Conservation (phyloP, 1,284 basidiomycete species). For the Apiotrichum gracile region DNA sequence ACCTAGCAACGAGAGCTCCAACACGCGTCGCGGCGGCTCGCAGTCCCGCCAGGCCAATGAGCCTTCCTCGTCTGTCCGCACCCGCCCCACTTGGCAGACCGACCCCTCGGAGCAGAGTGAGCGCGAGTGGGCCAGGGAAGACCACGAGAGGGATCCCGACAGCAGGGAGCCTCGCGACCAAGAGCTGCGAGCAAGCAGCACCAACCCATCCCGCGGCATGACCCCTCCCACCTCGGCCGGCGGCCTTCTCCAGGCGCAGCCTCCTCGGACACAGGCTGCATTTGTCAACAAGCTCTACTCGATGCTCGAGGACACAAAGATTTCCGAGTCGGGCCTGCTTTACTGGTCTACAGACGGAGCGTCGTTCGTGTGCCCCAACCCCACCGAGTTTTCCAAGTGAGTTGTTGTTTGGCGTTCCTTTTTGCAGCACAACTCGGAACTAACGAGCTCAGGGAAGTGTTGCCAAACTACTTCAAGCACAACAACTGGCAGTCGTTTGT, state of each 20-base stretch:
- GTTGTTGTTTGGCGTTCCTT: too few species aligned
- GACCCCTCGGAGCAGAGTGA: not conserved
- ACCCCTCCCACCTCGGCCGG: not conserved
- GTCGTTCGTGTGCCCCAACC: conserved; percentile 47
- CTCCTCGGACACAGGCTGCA: conserved; percentile 44
- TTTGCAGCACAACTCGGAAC: too few species aligned
- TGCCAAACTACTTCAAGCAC: conserved; percentile 50
- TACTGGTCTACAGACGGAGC: conserved; percentile 46
- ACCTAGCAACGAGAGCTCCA: not conserved
- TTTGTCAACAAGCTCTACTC: conserved; percentile 48
- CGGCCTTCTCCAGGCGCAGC: conserved; percentile 10
- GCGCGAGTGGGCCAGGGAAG: not conserved
- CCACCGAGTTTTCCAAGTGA: conserved; percentile 46
- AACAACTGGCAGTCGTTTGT: conserved; percentile 50
- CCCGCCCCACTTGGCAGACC: conserved; percentile 9
- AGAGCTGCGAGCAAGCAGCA: conserved; percentile 10
- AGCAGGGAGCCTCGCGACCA: not conserved
- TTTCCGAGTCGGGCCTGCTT: conserved; percentile 39
- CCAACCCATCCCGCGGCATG: conserved; percentile 28
- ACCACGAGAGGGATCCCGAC: not conserved
- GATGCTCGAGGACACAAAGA: conserved; percentile 47
- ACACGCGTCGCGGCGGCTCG: too few species aligned
- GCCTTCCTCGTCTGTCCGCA: not conserved
- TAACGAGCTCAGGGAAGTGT: conserved; percentile 28
- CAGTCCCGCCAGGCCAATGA: too few species aligned